Percentiles rank a stretch among this genome's conserved stretches.
These are phyloP conservation scores for Pholiota conissans DNA, from an alignment of 768 basidiomycete genomes.

Conservation along the genomic window DNA sequence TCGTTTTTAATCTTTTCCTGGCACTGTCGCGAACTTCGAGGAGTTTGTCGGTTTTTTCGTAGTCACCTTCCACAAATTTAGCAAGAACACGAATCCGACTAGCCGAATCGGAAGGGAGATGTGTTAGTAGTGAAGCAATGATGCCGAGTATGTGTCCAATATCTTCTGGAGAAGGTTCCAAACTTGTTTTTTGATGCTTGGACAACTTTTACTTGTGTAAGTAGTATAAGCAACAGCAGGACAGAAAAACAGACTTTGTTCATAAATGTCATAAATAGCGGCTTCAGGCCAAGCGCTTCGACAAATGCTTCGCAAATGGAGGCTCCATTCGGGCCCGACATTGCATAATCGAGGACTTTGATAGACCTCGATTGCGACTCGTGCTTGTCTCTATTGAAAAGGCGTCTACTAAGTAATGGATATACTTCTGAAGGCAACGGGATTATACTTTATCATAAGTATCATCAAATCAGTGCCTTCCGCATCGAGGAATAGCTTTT, in stretches of 20 bases:
- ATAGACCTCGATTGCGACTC: constrained; percentile 81
- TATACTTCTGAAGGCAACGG: constrained; percentile 5
- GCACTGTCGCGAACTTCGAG: constrained; percentile 83
- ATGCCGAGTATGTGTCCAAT: constrained; percentile 86
- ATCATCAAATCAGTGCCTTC: constrained; percentile 98
- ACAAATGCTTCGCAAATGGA: constrained; percentile 82
- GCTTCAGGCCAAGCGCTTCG: constrained; percentile 85
- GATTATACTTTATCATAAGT: constrained; percentile 89
- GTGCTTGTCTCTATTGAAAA: constrained; percentile 75
- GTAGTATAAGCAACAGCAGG: neutral
- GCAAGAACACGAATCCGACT: constrained; percentile 78
- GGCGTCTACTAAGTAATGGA: neutral
- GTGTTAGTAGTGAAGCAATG: constrained; percentile 83
- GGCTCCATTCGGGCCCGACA: constrained; percentile 74
- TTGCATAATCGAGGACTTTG: constrained; percentile 89
- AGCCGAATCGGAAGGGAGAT: constrained; percentile 82
- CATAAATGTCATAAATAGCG: constrained; percentile 90
- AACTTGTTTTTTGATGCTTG: constrained; percentile 65
- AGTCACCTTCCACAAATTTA: constrained; percentile 92
- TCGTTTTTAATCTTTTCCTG: constrained; percentile 52
- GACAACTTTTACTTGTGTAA: constrained; percentile 30
- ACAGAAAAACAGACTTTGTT: constrained; percentile 63
- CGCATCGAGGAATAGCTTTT: constrained; percentile 78
- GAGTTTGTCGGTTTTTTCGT: constrained; percentile 93
- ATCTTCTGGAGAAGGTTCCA: constrained; percentile 71